Evolutionary conservation across 805 yeast genomes (phyloP), one percentile per base, ranked within the genome.

Genomic region (Yarrowia deformans): DNA sequence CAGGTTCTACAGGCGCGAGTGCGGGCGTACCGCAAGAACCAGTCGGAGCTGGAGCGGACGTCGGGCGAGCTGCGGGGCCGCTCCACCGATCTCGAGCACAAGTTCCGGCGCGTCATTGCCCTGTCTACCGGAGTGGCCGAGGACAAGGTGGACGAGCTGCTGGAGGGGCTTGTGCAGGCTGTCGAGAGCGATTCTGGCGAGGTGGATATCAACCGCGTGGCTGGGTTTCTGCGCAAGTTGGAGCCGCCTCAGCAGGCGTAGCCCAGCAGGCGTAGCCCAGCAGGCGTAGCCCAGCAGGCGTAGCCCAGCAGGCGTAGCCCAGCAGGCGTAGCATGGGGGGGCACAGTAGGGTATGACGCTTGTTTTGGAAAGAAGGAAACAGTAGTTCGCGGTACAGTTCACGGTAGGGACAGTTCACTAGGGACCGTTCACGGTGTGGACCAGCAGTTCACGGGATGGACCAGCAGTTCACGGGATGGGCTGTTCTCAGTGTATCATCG

Each of bases 71-170:
- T 93, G 71, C 82, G 82, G 48, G 77, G 84, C 16, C 83, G 87
- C 12, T 86, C 89, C 19, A 78, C 82, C 23, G 86, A 83, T 69
- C 78, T 90, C 60, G 94, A 90, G 74, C 80, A 82, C 35, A 94
- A 94, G 77, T 95, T 93, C 80, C 88, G 95, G 74, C 84, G 90
- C 73, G 97, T 94, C 18, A 93, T 94, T 45, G 87, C 97, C 35
- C 82, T 92, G 66, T 93, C 98, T 81, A 90, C 97, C 3, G 95
- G 95, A 34, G 94, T 92, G 35, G 93, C 88, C 58, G 90, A 90
- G 68, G 85, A 84, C 67, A 89, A 88, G 71, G 96, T 95, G 40
- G 97, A 91, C 76, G 85, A 83, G 68, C 84, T 95, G 73, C 82
- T 94, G 63, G 95, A 91, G 72, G 97, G 94, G 5, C 82, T 94